Evolutionary conservation across 1,284 basidiomycete genomes (phyloP), one percentile per base, ranked within the genome.

Genomic region (Peniophora sp.): DNA sequence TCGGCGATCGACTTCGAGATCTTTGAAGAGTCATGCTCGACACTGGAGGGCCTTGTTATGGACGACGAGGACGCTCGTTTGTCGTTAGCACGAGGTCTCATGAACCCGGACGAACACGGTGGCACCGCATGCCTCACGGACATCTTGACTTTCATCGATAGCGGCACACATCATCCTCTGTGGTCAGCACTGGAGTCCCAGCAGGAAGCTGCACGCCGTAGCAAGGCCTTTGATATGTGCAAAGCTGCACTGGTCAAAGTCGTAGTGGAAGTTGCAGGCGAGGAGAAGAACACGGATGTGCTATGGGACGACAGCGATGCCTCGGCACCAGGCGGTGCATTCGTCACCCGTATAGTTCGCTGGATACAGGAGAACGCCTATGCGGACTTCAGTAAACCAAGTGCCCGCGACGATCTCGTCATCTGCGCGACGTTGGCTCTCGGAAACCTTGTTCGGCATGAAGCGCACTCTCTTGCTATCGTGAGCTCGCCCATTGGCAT

Each of bases 221-320:
- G 84, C 59, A 90, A 90, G 61, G 73, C 75, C 0, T 85, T 96
- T 52, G 81, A 84, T 53, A 75, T 83, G 24, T 89, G 88, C 66
- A 97, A 96, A 70, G 88, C 84, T 0, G 86, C 85, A 0, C 70
- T 92, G 2, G 83, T 94, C 58, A 90, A 91, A 59, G 81, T 85
- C 1, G 75, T 97, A 16, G 91, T 97, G 12, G 89, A 90, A 56
- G 77, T 90, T 20, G 81, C 88, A 2, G 90, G 89, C 24, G 89
- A 93, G 61, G 85, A 91, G 58, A 81, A 77, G 58, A 92, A 89
- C 59, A 78, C 81, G 56, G 81, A 87, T 50, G 76, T 83, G 6
- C 69, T 94, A 12, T 90, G 83, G 79, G 79, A 83, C 54, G 74
- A 80, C 43, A 77, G 73, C n/a, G 77, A 80, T 43, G 64, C 67